Evolutionary conservation across 495 filamentous ascomycete species (phyloP).

Genomic region (Penicillium fimorum): DNA sequence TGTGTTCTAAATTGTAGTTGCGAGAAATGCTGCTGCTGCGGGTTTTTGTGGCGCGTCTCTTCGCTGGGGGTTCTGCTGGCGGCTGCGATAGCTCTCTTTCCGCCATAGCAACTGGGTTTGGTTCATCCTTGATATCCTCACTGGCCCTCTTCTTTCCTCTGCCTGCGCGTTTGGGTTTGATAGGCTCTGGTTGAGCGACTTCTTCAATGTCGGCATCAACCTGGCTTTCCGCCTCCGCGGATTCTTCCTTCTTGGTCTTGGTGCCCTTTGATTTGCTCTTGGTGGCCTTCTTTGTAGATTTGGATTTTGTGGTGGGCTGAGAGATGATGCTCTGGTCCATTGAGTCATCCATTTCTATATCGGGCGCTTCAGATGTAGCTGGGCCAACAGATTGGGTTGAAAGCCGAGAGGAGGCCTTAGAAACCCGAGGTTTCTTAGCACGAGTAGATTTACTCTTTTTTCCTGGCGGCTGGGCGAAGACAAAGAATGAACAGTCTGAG

Average conservation of each 20-base stretch:
- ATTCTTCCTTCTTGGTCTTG: constrained; percentile 60
- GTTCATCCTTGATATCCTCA: constrained; percentile 56
- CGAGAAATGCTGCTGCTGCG: constrained; percentile 44
- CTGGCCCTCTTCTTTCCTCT: constrained; percentile 66
- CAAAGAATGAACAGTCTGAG: constrained; percentile 80
- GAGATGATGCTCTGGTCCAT: constrained; percentile 68
- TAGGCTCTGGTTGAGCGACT: constrained; percentile 29
- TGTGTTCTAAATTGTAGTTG: constrained; percentile 16
- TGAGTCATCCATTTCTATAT: constrained; percentile 53
- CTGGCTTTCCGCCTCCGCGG: constrained; percentile 45
- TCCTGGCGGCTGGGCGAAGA: constrained; percentile 40
- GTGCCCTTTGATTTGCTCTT: constrained; percentile 39
- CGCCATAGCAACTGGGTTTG: constrained; percentile 16
- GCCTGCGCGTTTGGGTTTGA: constrained; percentile 44
- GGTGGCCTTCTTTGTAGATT: constrained; percentile 48
- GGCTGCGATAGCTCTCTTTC: constrained; percentile 30
- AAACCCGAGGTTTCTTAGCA: constrained; percentile 57
- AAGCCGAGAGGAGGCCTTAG: constrained; percentile 64
- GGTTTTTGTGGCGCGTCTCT: constrained; percentile 61
- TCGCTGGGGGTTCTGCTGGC: constrained; percentile 56
- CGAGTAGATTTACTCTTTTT: constrained; percentile 47
- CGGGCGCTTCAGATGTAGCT: constrained; percentile 51
- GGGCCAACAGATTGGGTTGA: constrained; percentile 66
- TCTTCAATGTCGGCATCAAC: constrained; percentile 34
- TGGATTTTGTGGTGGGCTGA: constrained; percentile 49